Evolutionary conservation across 2,329 filamentous ascomycete genomes (phyloP), one percentile per base, ranked within the genome.

Genomic region (Penicillium nordicum): DNA sequence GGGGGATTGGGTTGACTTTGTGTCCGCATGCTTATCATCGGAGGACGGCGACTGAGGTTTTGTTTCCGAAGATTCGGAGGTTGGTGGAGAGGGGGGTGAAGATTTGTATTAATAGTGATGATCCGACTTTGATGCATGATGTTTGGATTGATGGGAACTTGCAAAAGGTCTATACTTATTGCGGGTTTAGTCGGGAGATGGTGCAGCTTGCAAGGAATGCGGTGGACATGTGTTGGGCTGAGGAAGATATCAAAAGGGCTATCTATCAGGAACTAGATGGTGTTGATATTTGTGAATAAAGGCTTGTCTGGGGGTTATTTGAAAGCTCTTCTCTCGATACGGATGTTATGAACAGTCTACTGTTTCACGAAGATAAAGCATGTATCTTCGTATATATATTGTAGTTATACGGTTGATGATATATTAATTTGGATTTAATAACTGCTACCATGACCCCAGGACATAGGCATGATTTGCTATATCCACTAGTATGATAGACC

Each of bases 81-180:
- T 70, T 80, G 23, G 70, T 75, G 55, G 75, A 80, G 34, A 71
- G 67, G 6, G 79, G 78, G 0, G 72, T 81, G n/a, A 75, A 75
- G 43, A 70, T 80, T 46, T 76, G 75, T 48, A 76, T 81, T 56
- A 78, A 78, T 53, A 79, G 76, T 51, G 79, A 81, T 60, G 79
- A 81, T 58, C 79, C 79, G 12, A 76, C 77, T 3, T 79, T 80
- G 50, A 78, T 81, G 70, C 76, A 80, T 55, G 72, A 81, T 55
- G 76, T 78, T 36, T 82, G 79, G 79, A 68, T 82, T 27, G 67
- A 76, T 56, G 76, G 79, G 11, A 80, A 80, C 50, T 67, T 82
- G 71, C 69, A 77, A 48, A 73, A 80, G 62, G 70, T 73, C 7
- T 75, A 75, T 50, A 71, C 67, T 4, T 75, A 77, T 46, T 78